A percentile compares a stretch with the other conserved stretches of the same genome.
phyloP scores from a whole-genome alignment of 148 eudicot species.

The Polygonum maritimum region DNA sequence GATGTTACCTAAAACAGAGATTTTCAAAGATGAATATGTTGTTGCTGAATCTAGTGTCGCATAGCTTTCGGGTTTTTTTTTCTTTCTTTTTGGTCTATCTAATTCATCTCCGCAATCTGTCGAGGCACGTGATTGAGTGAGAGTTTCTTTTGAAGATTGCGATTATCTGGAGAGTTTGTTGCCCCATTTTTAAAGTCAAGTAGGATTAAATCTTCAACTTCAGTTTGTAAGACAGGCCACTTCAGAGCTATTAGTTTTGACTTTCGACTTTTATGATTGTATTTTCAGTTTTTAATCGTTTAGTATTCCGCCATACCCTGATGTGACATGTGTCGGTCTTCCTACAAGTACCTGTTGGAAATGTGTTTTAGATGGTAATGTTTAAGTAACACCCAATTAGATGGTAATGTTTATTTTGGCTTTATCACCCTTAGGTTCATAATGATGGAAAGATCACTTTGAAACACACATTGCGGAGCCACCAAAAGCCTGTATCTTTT shows the following conservation, averaged over 20 bases:
- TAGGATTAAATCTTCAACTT: background rate
- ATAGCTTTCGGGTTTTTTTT: background rate
- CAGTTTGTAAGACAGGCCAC: background rate
- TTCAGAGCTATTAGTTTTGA: too few relatives aligned
- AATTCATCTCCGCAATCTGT: background rate
- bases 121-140: background rate
- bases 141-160: background rate
- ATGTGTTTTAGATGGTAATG: background rate
- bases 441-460: slow-evolving; percentile 41
- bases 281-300: too few relatives aligned
- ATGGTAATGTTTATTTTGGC: background rate
- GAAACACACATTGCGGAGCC: slow-evolving; percentile 57
- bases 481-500: slow-evolving; percentile 71
- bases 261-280: too few relatives aligned
- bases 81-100: slow-evolving; percentile 7
- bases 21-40: background rate
- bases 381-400: background rate
- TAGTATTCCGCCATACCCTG: background rate
- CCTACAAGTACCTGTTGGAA: background rate
- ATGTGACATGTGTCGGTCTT: background rate
- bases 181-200: background rate
- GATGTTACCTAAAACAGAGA: background rate
- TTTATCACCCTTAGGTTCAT: slow-evolving; percentile 40
- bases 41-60: background rate
- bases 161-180: background rate